These are phyloP conservation scores for Leccinum proliferum DNA, from an alignment of 1,284 basidiomycete genomes.

Conservation along the genomic window DNA sequence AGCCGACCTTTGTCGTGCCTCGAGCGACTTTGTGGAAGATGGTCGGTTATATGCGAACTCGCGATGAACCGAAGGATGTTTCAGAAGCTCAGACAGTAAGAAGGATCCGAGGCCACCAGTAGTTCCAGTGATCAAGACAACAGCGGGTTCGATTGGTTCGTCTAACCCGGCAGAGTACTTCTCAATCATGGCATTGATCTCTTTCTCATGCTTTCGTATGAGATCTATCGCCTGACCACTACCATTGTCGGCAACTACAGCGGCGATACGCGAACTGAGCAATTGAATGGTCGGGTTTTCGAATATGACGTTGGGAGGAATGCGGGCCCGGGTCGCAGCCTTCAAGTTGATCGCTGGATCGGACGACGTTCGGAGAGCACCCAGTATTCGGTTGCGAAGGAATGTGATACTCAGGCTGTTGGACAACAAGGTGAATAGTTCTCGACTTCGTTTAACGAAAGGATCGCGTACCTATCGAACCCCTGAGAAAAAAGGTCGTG, in stretches of 20 bases:
- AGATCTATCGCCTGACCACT: background rate
- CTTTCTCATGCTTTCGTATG: background rate
- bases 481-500: background rate
- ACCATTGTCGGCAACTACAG: conserved; percentile 1
- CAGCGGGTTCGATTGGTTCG: background rate
- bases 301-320: conserved; percentile 18
- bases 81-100: conserved; percentile 18
- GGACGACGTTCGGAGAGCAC: conserved; percentile 13
- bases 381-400: conserved; percentile 25
- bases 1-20: conserved; percentile 6
- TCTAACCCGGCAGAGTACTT: conserved; percentile 1
- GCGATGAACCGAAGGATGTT: conserved; percentile 8
- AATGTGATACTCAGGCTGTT: conserved; percentile 25
- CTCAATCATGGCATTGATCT: conserved; percentile 16
- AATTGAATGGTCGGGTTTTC: conserved; percentile 15
- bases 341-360: background rate
- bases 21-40: background rate
- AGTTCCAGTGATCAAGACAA: conserved; percentile 28
- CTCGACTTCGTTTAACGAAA: background rate
- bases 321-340: background rate
- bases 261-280: conserved; percentile 8
- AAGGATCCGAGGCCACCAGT: conserved; percentile 29
- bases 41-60: conserved; percentile 25
- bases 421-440: background rate
- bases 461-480: conserved; percentile 14